A percentile compares a stretch with the other conserved stretches of the same genome.
Evolutionary conservation across 306 rosid genomes (phyloP).

Genomic region (Datisca glomerata): DNA sequence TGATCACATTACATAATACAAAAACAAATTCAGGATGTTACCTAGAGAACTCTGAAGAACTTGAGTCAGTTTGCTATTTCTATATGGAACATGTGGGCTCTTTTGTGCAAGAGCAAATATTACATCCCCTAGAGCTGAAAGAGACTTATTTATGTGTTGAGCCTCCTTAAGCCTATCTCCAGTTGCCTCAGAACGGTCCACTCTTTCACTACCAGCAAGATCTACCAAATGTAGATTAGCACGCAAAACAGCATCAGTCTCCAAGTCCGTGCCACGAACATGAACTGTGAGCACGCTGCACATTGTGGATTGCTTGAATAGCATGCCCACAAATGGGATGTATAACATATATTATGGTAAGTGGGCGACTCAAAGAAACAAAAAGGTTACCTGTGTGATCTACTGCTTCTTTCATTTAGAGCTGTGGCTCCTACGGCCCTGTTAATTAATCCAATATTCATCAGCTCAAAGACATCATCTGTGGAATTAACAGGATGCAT

Average conservation of each 20-base stretch:
- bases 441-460: conserved; percentile 58
- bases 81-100: conserved; percentile 79
- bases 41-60: conserved; percentile 97
- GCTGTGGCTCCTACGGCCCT: conserved; percentile 93
- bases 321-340: conserved; percentile 5
- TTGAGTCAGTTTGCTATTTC: conserved; percentile 98
- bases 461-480: conserved; percentile 71
- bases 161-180: conserved; percentile 99
- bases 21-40: conserved; percentile 17
- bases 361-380: background rate
- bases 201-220: conserved; percentile 98
- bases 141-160: conserved; percentile 86
- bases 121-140: conserved; percentile 98
- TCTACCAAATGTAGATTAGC: conserved; percentile 89
- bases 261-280: conserved; percentile 84
- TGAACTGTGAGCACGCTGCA: conserved; percentile 89
- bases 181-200: conserved; percentile 91
- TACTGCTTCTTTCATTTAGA: conserved; percentile 89
- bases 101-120: conserved; percentile 90
- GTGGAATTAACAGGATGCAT: conserved; percentile 85
- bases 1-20: background rate
- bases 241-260: conserved; percentile 67
- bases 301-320: conserved; percentile 4
- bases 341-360: too few species aligned
- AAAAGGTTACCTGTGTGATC: conserved; percentile 81